Conservation (phyloP, 768 basidiomycete genomes). For the Imleria badia region DNA sequence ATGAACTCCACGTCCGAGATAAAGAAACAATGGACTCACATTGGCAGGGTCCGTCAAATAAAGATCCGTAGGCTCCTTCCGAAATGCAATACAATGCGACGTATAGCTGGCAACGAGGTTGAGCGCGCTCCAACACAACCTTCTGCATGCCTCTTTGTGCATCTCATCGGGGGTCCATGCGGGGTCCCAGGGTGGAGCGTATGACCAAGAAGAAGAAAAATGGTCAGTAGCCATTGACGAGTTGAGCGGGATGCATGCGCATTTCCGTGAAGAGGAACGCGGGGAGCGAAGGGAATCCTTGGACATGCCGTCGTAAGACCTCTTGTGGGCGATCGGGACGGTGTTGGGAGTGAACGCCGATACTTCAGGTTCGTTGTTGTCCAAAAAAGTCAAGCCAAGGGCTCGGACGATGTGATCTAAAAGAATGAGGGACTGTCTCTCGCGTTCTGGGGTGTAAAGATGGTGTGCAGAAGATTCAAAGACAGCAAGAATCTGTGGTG, state of each 20-base stretch:
- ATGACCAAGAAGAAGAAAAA: constrained; percentile 44
- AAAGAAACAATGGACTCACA: constrained; percentile 41
- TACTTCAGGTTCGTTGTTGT: constrained; percentile 53
- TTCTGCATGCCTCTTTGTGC: constrained; percentile 68
- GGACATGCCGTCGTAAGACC: constrained; percentile 28
- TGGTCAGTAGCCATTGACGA: constrained; percentile 34
- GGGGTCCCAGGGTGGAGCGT: constrained; percentile 60
- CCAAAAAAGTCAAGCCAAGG: constrained; percentile 55
- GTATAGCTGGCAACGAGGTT: constrained; percentile 67
- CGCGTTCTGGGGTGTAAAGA: constrained; percentile 54
- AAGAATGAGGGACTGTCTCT: constrained; percentile 49
- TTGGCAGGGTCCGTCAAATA: constrained; percentile 64
- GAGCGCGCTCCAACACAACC: constrained; percentile 76
- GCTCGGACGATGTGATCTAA: constrained; percentile 66
- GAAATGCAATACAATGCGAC: constrained; percentile 66
- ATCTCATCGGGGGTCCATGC: constrained; percentile 55
- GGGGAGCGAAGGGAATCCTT: constrained; percentile 31
- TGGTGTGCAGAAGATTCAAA: constrained; percentile 79
- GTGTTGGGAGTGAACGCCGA: constrained; percentile 47
- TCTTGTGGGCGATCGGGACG: constrained; percentile 49
- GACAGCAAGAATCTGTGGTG: constrained; percentile 64
- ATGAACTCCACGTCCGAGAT: constrained; percentile 2
- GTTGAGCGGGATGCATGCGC: constrained; percentile 46
- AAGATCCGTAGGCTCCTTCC: constrained; percentile 55
- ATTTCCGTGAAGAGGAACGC: constrained; percentile 35